phyloP scores from a whole-genome alignment of 176 grass and related monocot genomes.

The Carex cristatella region DNA sequence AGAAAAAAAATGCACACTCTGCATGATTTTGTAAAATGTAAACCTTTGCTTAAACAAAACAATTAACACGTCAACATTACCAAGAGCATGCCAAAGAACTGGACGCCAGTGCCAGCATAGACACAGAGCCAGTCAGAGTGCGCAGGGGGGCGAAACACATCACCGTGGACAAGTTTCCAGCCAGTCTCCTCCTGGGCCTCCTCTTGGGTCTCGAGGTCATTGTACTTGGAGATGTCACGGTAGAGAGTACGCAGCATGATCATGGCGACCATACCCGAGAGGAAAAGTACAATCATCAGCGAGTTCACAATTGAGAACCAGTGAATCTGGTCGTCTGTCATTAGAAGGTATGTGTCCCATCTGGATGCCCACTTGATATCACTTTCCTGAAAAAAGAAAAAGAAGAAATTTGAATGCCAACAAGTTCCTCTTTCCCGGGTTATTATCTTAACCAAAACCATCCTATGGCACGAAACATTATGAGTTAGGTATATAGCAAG shows the following conservation, averaged over 20 bases:
- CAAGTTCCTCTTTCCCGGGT: not conserved
- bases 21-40: not conserved
- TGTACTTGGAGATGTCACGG: slow-evolving; percentile 88
- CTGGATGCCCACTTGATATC: slow-evolving; percentile 94
- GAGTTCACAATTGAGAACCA: slow-evolving; percentile 98
- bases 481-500: not conserved
- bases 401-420: not conserved
- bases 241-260: slow-evolving; percentile 95
- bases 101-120: slow-evolving; percentile 80
- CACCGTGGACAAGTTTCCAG: slow-evolving; percentile 90
- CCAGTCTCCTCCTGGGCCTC: slow-evolving; percentile 91
- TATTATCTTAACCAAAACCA: not conserved
- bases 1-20: not conserved
- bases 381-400: slow-evolving; percentile 59
- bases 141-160: slow-evolving; percentile 64
- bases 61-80: slow-evolving; percentile 1
- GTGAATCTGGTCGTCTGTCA: slow-evolving; percentile 92
- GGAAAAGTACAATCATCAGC: slow-evolving; percentile 92
- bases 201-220: slow-evolving; percentile 83
- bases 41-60: not conserved
- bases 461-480: not conserved
- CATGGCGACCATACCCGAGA: slow-evolving; percentile 95
- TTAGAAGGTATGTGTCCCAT: slow-evolving; percentile 84
- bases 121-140: slow-evolving; percentile 78
- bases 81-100: slow-evolving; percentile 85